Base-by-base conservation (phyloP, 768 basidiomycete genomes). In the Cubamyces sp. region DNA sequence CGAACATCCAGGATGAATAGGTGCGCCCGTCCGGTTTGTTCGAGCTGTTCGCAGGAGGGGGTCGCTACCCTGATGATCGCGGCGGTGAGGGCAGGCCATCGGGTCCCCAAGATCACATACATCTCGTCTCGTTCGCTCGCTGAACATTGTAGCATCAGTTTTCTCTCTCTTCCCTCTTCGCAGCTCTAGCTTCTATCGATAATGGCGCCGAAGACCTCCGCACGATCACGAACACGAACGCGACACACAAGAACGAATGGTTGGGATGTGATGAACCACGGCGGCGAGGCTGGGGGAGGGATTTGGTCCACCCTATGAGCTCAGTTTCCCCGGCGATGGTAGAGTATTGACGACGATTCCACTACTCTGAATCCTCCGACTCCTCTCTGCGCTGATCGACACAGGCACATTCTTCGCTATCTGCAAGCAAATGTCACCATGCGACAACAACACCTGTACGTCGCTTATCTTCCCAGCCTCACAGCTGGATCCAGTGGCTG, bases 201-300 rank as follows among this genome's bases (percentile, higher is more conserved):
- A 1, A 49, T n/a, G 26, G 48, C 48, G 26, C 48, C 25, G 14
- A 26, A 49, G 48, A 49, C 48, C 23, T 26, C 18, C 16, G 12
- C 48, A 49, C 23, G 48, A 28, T 7, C 19, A 18, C 18, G 48
- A 28, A 6, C 19, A 18, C 18, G 42, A 16, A 43, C 12, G 42
- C 25, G 3, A 15, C 19, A 3, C 45, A 8, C 19, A 23, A n/a
- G n/a, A n/a, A 9, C 45, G 18, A 46, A 14, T 19, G 5, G 21
- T 21, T 21, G 8, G 19, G 23, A 14, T 21, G 45, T 19, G 34
- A 34, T 34, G 15, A 4, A n/a, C n/a, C 26, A 49, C 48, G 48
- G 21, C 48, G 48, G 48, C 48, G 48, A 49, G 23, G 48, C 25
- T 30, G 48, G 48, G 48, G 48, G 48, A 49, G 48, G 34, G 48